Percentiles rank a stretch among this genome's conserved stretches.
Conservation (phyloP, 2,329 filamentous ascomycete species). For the Didymella glomerata region DNA sequence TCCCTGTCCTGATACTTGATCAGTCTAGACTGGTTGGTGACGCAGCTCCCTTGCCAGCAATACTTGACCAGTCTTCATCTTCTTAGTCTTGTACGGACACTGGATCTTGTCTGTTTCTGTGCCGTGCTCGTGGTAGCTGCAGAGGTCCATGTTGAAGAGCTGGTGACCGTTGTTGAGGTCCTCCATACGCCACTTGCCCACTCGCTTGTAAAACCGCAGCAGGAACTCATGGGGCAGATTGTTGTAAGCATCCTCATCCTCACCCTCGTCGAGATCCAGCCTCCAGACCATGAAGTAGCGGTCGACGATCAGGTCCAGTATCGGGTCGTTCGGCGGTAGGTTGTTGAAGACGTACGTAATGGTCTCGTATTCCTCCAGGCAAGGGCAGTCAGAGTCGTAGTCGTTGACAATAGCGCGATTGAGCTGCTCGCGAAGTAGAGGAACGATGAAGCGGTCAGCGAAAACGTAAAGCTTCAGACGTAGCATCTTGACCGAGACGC, state of each 20-base stretch:
- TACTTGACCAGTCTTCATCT: constrained; percentile 11
- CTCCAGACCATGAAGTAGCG: constrained; percentile 22
- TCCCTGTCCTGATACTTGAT: background rate
- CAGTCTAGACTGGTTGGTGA: background rate
- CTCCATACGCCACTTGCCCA: constrained; percentile 14
- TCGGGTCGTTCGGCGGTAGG: constrained; percentile 16
- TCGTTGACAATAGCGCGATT: constrained; percentile 18
- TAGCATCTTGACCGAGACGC: constrained; percentile 17
- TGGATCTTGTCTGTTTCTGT: constrained; percentile 8
- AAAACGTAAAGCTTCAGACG: constrained; percentile 23
- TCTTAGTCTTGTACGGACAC: constrained; percentile 13
- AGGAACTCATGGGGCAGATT: constrained; percentile 13
- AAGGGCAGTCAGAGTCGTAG: constrained; percentile 16
- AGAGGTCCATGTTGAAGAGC: constrained; percentile 21
- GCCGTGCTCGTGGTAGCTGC: constrained; percentile 17
- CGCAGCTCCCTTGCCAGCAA: constrained; percentile 12
- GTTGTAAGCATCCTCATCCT: constrained; percentile 15
- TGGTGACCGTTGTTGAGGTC: constrained; percentile 13
- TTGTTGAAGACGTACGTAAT: constrained; percentile 24
- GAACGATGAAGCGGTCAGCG: constrained; percentile 21
- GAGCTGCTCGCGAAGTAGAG: constrained; percentile 7
- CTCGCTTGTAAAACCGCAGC: constrained; percentile 18
- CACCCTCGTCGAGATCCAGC: constrained; percentile 16
- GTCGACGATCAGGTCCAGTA: constrained; percentile 23
- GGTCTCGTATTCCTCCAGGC: constrained; percentile 16